Conservation (phyloP, 2,329 filamentous ascomycete genomes). For the Drechslerella coelobrocha region DNA sequence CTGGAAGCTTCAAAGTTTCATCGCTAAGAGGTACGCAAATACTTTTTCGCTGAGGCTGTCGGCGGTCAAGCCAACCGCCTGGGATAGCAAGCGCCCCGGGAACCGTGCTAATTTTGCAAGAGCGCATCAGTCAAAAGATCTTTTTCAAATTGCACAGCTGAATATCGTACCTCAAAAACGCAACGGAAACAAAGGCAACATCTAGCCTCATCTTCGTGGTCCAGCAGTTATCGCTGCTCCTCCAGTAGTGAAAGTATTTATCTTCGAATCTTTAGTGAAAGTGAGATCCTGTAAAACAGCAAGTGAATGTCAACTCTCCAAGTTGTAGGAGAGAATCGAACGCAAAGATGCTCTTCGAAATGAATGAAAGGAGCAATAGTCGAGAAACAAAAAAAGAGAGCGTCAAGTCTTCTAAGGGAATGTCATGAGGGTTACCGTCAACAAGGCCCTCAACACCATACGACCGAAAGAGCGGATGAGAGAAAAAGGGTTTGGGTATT, state of each 20-base stretch:
- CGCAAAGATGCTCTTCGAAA: conserved; percentile 4
- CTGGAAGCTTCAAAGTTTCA: not conserved
- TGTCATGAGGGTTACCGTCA: conserved; percentile 29
- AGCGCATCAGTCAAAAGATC: not conserved
- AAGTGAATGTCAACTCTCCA: no score
- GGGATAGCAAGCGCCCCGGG: not conserved
- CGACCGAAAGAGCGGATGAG: conserved; percentile 28
- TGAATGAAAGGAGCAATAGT: not conserved
- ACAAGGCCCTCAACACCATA: conserved; percentile 18
- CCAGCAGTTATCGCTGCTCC: conserved; percentile 6
- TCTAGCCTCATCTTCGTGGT: conserved; percentile 29
- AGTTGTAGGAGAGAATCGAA: no score
- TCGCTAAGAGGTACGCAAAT: not conserved
- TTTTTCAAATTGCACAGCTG: no score
- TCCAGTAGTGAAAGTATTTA: conserved; percentile 1
- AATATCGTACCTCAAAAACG: conserved; percentile 28
- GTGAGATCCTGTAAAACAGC: not conserved
- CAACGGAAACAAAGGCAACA: conserved; percentile 5
- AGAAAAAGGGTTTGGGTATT: conserved; percentile 9
- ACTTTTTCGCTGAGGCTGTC: no score
- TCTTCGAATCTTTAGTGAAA: not conserved
- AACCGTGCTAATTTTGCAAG: conserved; percentile 5
- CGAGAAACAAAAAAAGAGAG: conserved; percentile 21
- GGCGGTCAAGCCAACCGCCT: no score
- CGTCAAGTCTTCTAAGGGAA: conserved; percentile 23